A percentile compares a stretch with the other conserved stretches of the same genome.
These are phyloP conservation scores for Gliomastix tumulicola DNA, from an alignment of 2,329 filamentous ascomycete species.

Conservation along the genomic window DNA sequence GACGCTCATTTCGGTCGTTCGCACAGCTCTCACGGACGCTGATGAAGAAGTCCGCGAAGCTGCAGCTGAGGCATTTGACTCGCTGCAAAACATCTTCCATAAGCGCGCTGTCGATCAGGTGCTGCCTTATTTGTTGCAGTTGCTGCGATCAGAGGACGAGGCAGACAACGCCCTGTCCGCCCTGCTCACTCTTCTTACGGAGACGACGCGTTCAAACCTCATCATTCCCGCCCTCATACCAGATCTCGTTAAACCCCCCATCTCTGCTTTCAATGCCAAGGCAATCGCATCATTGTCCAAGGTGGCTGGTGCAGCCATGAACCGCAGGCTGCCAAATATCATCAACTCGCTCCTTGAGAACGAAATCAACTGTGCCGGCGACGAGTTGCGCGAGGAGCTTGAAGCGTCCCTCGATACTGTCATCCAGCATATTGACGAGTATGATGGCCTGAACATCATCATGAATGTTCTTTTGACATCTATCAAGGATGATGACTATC, in stretches of 20 bases:
- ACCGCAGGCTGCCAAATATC: constrained; percentile 79
- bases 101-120: constrained; percentile 95
- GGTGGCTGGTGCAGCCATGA: constrained; percentile 87
- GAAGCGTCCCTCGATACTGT: constrained; percentile 81
- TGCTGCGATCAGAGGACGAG: constrained; percentile 79
- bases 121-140: constrained; percentile 80
- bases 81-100: constrained; percentile 85
- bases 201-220: constrained; percentile 88
- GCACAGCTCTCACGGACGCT: constrained; percentile 83
- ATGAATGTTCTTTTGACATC: constrained; percentile 90
- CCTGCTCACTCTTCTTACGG: constrained; percentile 87
- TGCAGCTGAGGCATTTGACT: constrained; percentile 94
- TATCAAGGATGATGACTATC: constrained; percentile 89
- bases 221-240: constrained; percentile 95
- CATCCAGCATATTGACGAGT: constrained; percentile 88
- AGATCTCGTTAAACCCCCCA: constrained; percentile 82
- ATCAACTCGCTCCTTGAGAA: constrained; percentile 94
- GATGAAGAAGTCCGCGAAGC: constrained; percentile 89
- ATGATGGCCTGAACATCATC: constrained; percentile 86
- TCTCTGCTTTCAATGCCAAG: constrained; percentile 90
- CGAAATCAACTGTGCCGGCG: constrained; percentile 71
- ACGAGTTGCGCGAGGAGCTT: constrained; percentile 65
- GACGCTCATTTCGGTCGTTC: constrained; percentile 88
- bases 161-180: constrained; percentile 91
- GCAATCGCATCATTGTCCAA: constrained; percentile 88